Conservation (phyloP, 768 basidiomycete species). For the Termitomyces sp. region DNA sequence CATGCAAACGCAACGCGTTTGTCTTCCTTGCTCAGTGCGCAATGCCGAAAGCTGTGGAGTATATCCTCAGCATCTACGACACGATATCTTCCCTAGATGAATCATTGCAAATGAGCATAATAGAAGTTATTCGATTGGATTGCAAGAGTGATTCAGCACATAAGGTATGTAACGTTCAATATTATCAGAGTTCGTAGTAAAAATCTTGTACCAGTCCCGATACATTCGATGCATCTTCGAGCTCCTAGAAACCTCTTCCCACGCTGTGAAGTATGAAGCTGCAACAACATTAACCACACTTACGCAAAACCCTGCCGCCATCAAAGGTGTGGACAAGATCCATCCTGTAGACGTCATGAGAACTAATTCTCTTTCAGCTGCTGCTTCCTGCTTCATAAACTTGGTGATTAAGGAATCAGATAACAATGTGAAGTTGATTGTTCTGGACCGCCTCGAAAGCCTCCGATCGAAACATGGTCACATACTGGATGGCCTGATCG, state of each 20-base stretch:
- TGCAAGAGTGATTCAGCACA: slow-evolving; percentile 81
- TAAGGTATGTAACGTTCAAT: slow-evolving; percentile 45
- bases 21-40: slow-evolving; percentile 86
- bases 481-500: slow-evolving; percentile 85
- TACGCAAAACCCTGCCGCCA: slow-evolving; percentile 92
- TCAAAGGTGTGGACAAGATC: slow-evolving; percentile 62
- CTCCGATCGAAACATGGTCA: slow-evolving; percentile 83
- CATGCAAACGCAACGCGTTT: slow-evolving; percentile 96
- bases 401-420: slow-evolving; percentile 94
- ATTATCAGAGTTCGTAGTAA: slow-evolving; percentile 5
- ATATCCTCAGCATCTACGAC: slow-evolving; percentile 82
- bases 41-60: slow-evolving; percentile 89
- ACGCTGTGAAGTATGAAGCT: slow-evolving; percentile 96
- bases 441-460: slow-evolving; percentile 82
- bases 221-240: slow-evolving; percentile 95
- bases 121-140: slow-evolving; percentile 90
- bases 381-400: slow-evolving; percentile 82
- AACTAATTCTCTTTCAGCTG: slow-evolving; percentile 44
- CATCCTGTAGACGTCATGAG: neutral
- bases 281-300: slow-evolving; percentile 91
- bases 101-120: slow-evolving; percentile 90
- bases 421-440: slow-evolving; percentile 98
- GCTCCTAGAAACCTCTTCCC: slow-evolving; percentile 80
- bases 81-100: slow-evolving; percentile 81
- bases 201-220: slow-evolving; percentile 54